Evolutionary conservation across 805 yeast genomes (phyloP), one percentile per base, ranked within the genome.

Genomic region (Wickerhamiella qilinensis): DNA sequence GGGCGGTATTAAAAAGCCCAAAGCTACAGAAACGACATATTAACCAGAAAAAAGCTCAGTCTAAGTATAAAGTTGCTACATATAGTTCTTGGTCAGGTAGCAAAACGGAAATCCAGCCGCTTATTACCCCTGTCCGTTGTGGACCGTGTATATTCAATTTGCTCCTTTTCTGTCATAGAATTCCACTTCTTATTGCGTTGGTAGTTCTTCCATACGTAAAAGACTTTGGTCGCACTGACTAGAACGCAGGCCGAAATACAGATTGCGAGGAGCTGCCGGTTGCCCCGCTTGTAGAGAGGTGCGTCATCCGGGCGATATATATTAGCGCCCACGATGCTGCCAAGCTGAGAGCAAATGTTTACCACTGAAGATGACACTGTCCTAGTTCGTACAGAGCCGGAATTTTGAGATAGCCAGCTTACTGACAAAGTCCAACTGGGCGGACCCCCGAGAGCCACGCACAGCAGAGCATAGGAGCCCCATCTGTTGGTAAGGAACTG

Each of bases 81-180:
- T n/a, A n/a, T n/a, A n/a, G n/a, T n/a, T n/a, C n/a, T n/a, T n/a
- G n/a, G n/a, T 30, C 33, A 30, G 12, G 33, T 15, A 2, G 48
- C 54, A 44, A 63, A 64, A 36, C 62, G 44, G 47, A 64, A 65
- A 45, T 77, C 79, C 36, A 77, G 58, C 27, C 83, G 56, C 47
- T 64, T 65, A 45, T 68, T 69, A 3, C 82, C 82, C 20, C 51
- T 56, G 48, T 75, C 77, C 0, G 50, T 60, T 1, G 77, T 65
- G 15, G 51, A 59, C n/a, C 38, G 38, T 21, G 62, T 47, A 50
- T 77, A 77, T 1, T 61, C 52, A 4, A 56, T 62, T 44, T 63
- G 63, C 50, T 77, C 73, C 24, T 68, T 73, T 2, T 40, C 47
- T 2, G 69, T 53, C 65, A 73, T 44, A 1, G 57, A 51, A 31